Base-by-base conservation (phyloP, 2,329 filamentous ascomycete species). In the Aspergillus amoenus region DNA sequence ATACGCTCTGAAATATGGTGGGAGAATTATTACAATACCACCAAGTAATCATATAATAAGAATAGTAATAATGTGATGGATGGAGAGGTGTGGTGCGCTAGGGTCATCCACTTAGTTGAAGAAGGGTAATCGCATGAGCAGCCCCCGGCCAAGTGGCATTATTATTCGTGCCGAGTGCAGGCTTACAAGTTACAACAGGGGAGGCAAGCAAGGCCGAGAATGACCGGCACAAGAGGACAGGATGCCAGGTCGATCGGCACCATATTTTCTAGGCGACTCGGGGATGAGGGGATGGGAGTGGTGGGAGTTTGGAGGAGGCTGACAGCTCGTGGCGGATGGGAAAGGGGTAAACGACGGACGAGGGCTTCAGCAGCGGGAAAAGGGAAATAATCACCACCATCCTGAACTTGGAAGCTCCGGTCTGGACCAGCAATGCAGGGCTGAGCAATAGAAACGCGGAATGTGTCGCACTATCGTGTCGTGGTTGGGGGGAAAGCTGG, bases 401-500 rank as follows among this genome's bases (percentile, higher is more conserved):
- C 9, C 17, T 34, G 17, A 37, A 47, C 27, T 47, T 47, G 45
- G 45, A 46, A 53, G 50, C 50, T 56, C 30, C 51, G 60, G 61
- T 62, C 61, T 62, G 57, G 61, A 58, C 62, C 57, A 57, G 53
- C 46, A 56, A 57, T 61, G 58, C 58, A 62, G 52, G 56, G 60
- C 61, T 62, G 61, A 53, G 24, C 50, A 40, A 52, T 39, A 40
- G 32, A 39, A 37, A 45, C 32, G 37, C n/a, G 24, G 17, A 41
- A 46, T 22, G 32, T 22, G 43, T 54, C 51, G 42, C 40, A 43
- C 30, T 22, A 34, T 54, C 51, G 42, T 40, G 51, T 41, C 44
- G 49, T 56, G 52, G 53, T 40, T 58, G 27, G 47, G 56, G 24
- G 55, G 15, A 54, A 58, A 50, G 56, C 45, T 46, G 46, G 51